These are phyloP conservation scores for Cryptomeria japonica DNA, from an alignment of 75 land plant species.

Conservation along the genomic window DNA sequence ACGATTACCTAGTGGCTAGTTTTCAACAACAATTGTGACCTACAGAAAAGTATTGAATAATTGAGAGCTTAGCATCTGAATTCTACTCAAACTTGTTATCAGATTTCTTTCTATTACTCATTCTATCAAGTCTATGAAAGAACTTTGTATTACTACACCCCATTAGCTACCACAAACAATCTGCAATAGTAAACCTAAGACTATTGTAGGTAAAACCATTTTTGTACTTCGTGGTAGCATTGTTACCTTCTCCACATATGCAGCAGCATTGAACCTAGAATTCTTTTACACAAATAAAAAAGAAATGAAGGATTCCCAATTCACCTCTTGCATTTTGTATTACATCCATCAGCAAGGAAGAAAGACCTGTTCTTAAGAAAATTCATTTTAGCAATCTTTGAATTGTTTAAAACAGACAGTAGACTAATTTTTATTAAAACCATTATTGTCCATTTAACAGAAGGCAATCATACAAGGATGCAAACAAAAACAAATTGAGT, in stretches of 20 bases:
- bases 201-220: background rate
- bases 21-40: background rate
- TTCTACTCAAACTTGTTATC: background rate
- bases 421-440: background rate
- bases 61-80: background rate
- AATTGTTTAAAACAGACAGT: background rate
- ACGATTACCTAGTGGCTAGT: background rate
- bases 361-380: background rate
- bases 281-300: background rate
- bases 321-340: background rate
- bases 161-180: background rate
- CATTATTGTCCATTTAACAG: background rate
- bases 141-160: background rate
- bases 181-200: background rate
- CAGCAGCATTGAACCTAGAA: background rate
- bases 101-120: background rate
- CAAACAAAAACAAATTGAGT: background rate
- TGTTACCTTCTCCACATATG: background rate
- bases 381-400: background rate
- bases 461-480: background rate
- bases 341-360: background rate
- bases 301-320: background rate
- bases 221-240: background rate
- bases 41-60: background rate
- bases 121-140: background rate